Percentiles rank a stretch among this genome's conserved stretches.
phyloP scores from a whole-genome alignment of 441 rosid genomes.

The Aquilaria agallochum region DNA sequence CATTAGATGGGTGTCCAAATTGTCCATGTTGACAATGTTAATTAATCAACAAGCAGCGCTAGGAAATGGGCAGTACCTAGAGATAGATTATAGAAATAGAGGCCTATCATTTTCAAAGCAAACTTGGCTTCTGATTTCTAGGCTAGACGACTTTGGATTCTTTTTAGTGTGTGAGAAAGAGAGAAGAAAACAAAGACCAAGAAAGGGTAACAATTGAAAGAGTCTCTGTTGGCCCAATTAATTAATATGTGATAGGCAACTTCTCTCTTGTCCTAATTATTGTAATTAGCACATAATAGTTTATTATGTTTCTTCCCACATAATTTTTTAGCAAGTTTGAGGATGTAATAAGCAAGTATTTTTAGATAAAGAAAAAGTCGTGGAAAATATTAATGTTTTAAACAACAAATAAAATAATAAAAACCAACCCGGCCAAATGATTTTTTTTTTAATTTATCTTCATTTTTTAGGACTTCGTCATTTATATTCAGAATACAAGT shows the following conservation, averaged over 20 bases:
- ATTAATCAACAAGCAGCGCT: neutral
- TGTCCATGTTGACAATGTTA: slow-evolving; percentile 2
- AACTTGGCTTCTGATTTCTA: slow-evolving; percentile 15
- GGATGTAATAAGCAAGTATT: neutral
- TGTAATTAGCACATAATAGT: too few species aligned
- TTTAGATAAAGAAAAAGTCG: neutral
- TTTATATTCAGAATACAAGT: too few species aligned
- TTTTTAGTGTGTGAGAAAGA: slow-evolving; percentile 5
- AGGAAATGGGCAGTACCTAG: slow-evolving; percentile 12
- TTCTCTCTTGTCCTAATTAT: slow-evolving; percentile 15
- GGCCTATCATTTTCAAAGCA: slow-evolving; percentile 18
- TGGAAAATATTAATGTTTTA: too few species aligned
- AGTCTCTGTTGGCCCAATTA: neutral
- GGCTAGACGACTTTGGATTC: slow-evolving; percentile 31
- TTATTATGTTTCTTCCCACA: too few species aligned
- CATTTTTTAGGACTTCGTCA: too few species aligned
- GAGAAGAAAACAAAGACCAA: slow-evolving; percentile 5
- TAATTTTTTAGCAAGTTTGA: too few species aligned
- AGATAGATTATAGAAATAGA: neutral
- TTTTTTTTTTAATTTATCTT: too few species aligned
- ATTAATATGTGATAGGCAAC: slow-evolving; percentile 20
- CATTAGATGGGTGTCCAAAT: too few species aligned
- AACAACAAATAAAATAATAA: too few species aligned
- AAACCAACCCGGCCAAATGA: too few species aligned
- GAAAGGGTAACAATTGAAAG: slow-evolving; percentile 7